Base-by-base conservation (phyloP, 257 asterid genomes). In the Capsicum chinense region DNA sequence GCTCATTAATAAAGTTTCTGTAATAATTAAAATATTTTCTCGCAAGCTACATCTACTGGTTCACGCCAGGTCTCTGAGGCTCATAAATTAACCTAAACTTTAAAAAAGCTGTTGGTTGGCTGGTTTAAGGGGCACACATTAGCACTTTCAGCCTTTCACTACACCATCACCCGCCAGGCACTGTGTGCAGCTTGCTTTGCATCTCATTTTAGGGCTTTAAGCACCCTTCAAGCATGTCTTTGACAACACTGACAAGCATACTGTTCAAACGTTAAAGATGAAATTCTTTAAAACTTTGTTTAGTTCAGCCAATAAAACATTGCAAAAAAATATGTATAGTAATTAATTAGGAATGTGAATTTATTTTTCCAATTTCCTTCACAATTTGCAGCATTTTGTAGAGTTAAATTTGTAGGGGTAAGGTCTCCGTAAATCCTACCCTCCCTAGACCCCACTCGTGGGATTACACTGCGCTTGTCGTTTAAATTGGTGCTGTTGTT, bases 401-500 rank as follows among this genome's bases (percentile, higher is more conserved):
- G 59, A 26, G 33, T 26, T 26, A 26, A 26, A 26, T 26, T 26
- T 26, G 33, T 26, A 26, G 33, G 33, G 2, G 33, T 26, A 26
- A 26, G 33, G 33, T 26, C 33, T 26, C 33, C 33, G 33, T 26
- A 26, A 26, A 26, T 26, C 33, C 33, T 26, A 26, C 33, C 33
- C 33, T 26, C 2, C 33, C 33, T 26, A 26, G 33, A 26, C 33
- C 33, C 33, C 33, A 26, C 33, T 26, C 33, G 33, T 26, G 33
- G 33, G 33, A 26, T 26, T 26, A 26, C 33, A 1, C 33, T 26
- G 33, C 2, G 33, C 33, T 26, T 1, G 33, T 26, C 33, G 14
- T 26, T 8, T 14, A 54, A 78, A 52, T 78, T 78, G 50, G 67
- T 86, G 84, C 84, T 59, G 73, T 56, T 26, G 47, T 85, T 19